Evolutionary conservation across 176 grass and related monocot species (phyloP).

Genomic region (Oryza coarctata): DNA sequence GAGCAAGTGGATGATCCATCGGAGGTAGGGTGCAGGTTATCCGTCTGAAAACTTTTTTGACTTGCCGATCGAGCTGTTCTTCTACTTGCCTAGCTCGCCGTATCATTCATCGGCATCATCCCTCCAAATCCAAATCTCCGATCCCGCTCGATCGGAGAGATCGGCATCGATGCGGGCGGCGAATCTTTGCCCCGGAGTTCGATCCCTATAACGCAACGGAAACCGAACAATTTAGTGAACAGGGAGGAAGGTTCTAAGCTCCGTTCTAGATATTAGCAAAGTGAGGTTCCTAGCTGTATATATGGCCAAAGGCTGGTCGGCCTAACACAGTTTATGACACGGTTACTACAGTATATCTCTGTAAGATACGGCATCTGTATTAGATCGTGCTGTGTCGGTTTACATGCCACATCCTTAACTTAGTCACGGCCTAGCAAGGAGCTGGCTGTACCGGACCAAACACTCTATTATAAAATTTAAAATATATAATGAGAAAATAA

Average conservation of each 20-base stretch:
- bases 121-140: not conserved
- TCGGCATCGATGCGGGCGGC: constrained; percentile 9
- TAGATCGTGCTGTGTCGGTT: no score
- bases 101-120: not conserved
- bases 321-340: no score
- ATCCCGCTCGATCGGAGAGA: not conserved
- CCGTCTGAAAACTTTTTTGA: not conserved
- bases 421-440: no score
- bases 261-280: constrained; percentile 34
- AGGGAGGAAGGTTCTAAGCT: constrained; percentile 4
- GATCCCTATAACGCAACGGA: not conserved
- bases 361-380: no score
- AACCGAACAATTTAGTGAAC: not conserved
- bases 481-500: no score
- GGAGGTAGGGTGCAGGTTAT: not conserved
- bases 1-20: not conserved
- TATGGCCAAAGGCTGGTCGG: no score
- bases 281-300: constrained; percentile 10
- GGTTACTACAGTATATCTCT: no score
- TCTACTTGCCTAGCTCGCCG: not conserved
- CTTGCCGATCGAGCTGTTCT: not conserved
- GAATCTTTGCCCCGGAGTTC: constrained; percentile 3
- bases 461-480: no score
- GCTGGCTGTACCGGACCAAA: no score
- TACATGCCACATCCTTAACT: no score